phyloP scores from a whole-genome alignment of 306 rosid genomes.

The Vigna reflexopilosa region DNA sequence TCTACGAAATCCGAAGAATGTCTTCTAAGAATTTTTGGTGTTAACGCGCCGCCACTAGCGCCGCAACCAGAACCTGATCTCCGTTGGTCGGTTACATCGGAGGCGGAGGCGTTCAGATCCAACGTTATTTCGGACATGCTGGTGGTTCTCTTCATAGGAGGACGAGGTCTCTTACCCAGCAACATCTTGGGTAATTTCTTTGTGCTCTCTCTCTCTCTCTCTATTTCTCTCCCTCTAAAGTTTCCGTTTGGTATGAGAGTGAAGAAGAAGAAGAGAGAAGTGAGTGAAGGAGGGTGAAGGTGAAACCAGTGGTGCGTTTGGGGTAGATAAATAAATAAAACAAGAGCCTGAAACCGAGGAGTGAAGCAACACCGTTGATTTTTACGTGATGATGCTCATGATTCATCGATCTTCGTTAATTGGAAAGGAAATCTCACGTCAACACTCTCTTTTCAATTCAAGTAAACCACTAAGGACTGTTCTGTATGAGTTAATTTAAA shows the following conservation, averaged over 20 bases:
- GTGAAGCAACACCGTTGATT: constrained; percentile 62
- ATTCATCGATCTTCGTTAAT: constrained; percentile 19
- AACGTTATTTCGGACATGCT: constrained; percentile 76
- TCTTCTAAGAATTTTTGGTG: constrained; percentile 49
- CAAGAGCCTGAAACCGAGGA: constrained; percentile 62
- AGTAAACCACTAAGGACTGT: too few relatives aligned
- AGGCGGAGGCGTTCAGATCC: constrained; percentile 56
- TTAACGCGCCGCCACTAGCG: background rate
- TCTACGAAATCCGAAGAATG: constrained; percentile 52
- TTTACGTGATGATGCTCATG: background rate
- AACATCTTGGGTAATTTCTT: constrained; percentile 38
- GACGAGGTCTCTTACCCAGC: constrained; percentile 82
- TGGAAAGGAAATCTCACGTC: constrained; percentile 48
- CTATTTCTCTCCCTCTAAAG: background rate
- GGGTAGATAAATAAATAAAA: constrained; percentile 57
- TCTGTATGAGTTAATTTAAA: too few relatives aligned
- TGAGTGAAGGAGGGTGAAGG: constrained; percentile 30
- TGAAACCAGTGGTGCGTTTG: constrained; percentile 38
- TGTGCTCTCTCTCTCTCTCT: background rate
- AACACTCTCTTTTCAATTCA: constrained; percentile 18
- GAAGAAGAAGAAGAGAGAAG: background rate
- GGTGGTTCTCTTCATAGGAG: constrained; percentile 80
- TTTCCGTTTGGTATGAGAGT: background rate
- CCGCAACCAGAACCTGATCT: background rate
- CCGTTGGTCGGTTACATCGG: constrained; percentile 1